These are phyloP conservation scores for Ogataea dorogensis DNA, from an alignment of 805 yeast species.

Conservation along the genomic window DNA sequence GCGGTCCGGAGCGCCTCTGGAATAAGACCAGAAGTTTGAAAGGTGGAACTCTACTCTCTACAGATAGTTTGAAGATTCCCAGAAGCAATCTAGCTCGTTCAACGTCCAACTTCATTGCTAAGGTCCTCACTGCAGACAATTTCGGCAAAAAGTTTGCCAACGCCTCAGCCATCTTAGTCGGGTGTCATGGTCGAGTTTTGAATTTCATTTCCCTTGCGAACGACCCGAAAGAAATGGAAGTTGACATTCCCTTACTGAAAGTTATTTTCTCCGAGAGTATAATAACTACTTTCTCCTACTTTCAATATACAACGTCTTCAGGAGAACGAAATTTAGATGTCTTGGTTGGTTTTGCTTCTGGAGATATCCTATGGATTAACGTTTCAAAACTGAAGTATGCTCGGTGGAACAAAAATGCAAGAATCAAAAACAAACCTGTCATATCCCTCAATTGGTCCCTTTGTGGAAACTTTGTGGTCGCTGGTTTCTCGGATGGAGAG, in stretches of 20 bases:
- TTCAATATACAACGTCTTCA: slow-evolving; percentile 24
- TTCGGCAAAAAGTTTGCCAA: slow-evolving; percentile 30
- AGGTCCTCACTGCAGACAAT: slow-evolving; percentile 32
- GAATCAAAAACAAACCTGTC: slow-evolving; percentile 41
- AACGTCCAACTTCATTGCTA: slow-evolving; percentile 37
- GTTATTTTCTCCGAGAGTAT: slow-evolving; percentile 39
- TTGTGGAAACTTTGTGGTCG: slow-evolving; percentile 48
- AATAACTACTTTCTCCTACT: slow-evolving; percentile 40
- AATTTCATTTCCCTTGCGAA: slow-evolving; percentile 43
- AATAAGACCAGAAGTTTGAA: slow-evolving; percentile 12
- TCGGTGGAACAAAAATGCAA: slow-evolving; percentile 52
- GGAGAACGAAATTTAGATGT: slow-evolving; percentile 46
- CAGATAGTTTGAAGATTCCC: slow-evolving; percentile 30
- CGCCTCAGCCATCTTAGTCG: slow-evolving; percentile 36
- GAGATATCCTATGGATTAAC: slow-evolving; percentile 66
- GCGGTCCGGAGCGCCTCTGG: slow-evolving; percentile 12
- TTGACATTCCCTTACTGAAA: slow-evolving; percentile 44
- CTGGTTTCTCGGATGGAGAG: slow-evolving; percentile 65
- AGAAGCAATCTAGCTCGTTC: slow-evolving; percentile 31
- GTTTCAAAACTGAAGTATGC: slow-evolving; percentile 47
- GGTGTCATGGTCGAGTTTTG: slow-evolving; percentile 49
- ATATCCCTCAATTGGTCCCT: slow-evolving; percentile 47
- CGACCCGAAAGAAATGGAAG: slow-evolving; percentile 40
- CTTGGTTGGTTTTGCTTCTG: slow-evolving; percentile 60
- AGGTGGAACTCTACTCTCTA: slow-evolving; percentile 7